A percentile compares a stretch with the other conserved stretches of the same genome.
Evolutionary conservation across 1,139 yeast genomes (phyloP).

Genomic region (Protomyces gravidus): DNA sequence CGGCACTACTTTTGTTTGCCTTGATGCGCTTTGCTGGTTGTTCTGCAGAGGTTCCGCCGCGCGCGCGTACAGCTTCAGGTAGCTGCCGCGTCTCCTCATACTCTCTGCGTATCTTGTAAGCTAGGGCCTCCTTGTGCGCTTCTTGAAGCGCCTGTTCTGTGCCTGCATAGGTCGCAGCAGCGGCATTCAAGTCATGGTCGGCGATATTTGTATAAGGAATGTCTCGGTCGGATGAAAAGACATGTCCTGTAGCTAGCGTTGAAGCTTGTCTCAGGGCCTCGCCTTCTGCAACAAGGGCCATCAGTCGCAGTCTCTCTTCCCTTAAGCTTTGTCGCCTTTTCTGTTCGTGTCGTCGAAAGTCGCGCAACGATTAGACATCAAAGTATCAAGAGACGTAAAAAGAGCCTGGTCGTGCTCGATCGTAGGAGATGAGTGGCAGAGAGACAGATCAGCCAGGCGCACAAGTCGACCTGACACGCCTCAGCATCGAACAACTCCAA

Average conservation of each 20-base stretch:
- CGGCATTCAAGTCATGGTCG: background rate
- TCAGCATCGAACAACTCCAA: slow-evolving; percentile 76
- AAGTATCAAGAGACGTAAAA: background rate
- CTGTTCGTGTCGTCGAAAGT: background rate
- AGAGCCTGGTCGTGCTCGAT: background rate
- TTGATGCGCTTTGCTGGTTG: slow-evolving; percentile 20
- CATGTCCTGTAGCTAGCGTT: background rate
- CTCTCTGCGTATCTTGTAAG: background rate
- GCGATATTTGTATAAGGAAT: background rate
- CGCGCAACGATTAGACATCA: too few relatives aligned
- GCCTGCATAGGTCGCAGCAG: background rate
- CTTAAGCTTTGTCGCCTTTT: background rate
- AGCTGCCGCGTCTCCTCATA: background rate
- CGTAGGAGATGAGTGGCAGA: background rate
- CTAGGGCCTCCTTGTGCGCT: background rate
- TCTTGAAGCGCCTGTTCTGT: background rate
- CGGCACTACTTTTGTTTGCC: slow-evolving; percentile 26
- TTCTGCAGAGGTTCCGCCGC: background rate
- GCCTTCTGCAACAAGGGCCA: background rate
- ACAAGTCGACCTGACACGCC: slow-evolving; percentile 54
- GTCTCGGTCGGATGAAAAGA: background rate
- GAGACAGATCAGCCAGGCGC: slow-evolving; percentile 8
- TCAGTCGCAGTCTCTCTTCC: background rate
- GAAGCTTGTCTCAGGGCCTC: background rate
- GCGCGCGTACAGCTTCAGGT: background rate